Evolutionary conservation across 331 rosid genomes (phyloP), one percentile per base, ranked within the genome.

Genomic region (Malus hybrid): DNA sequence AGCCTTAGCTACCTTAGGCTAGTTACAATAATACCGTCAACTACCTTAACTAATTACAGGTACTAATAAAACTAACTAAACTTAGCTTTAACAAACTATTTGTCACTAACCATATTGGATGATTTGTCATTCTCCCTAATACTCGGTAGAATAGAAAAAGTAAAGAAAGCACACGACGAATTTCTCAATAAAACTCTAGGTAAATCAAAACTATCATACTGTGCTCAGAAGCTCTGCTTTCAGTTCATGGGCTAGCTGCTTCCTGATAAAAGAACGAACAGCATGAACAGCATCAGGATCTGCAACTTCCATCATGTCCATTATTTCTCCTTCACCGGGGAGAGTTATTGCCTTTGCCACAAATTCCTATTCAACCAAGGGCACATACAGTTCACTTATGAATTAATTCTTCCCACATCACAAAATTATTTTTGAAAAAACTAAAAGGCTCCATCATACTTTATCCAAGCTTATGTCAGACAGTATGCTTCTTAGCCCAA

Each of bases 271-370:
- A 69, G 78, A 63, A 66, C 98, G 96, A 75, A 95, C 96, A 34
- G 96, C 83, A 71, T 92, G 86, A 74, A 92, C 99, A 81, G 98
- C 97, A 76, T 90, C 96, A 33, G 99, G 98, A 85, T 95, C 99
- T 13, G 98, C 98, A 79, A 95, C 87, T 70, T 81, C 81, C 99
- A 95, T 92, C 91, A 95, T 71, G 80, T 95, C 99, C 99, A 95
- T 95, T 89, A 95, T 88, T 84, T 95, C 99, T 67, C 97, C 99
- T 82, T 85, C 99, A 9, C 99, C 96, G 11, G 99, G 99, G 22
- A 95, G 88, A 63, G 98, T 90, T 68, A 92, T 82, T 15, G 98
- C 97, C 85, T 87, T 95, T 3, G 99, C 96, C 72, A 95, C 84
- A 78, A 95, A 95, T 83, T 95, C 99, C 99, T 95, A 73, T 34